phyloP scores from a whole-genome alignment of 305 asterid species.

The Solanum hybrid region DNA sequence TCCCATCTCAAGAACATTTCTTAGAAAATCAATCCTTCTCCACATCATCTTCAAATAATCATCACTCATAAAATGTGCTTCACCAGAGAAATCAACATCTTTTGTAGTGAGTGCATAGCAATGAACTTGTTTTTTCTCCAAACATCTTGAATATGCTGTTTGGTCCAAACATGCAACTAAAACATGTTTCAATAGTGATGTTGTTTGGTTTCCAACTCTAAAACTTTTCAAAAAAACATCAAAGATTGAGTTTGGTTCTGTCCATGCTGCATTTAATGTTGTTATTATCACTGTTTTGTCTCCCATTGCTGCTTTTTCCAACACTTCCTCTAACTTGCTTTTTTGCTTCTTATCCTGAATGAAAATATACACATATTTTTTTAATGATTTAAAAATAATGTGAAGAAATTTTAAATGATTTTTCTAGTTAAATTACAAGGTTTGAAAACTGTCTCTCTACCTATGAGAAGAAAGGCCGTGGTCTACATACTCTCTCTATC shows the following conservation, averaged over 20 bases:
- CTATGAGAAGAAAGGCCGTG: neutral
- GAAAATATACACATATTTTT: neutral
- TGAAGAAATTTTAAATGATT: neutral
- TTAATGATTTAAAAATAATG: neutral
- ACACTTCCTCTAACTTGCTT: constrained; percentile 11
- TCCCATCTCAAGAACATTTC: constrained; percentile 33
- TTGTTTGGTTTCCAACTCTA: constrained; percentile 38
- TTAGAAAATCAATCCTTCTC: constrained; percentile 41
- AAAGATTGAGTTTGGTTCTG: constrained; percentile 31
- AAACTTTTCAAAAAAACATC: constrained; percentile 53
- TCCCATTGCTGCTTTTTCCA: constrained; percentile 36
- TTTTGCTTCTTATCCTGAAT: constrained; percentile 22
- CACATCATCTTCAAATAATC: constrained; percentile 51
- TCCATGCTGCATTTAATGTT: constrained; percentile 54
- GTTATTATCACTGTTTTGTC: constrained; percentile 52
- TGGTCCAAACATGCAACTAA: constrained; percentile 46
- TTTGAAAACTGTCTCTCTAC: neutral
- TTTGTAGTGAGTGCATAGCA: constrained; percentile 33
- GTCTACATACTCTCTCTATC: neutral
- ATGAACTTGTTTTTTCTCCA: constrained; percentile 14
- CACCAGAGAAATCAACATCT: constrained; percentile 32
- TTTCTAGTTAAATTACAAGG: neutral
- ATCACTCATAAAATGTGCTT: constrained; percentile 35
- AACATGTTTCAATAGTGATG: constrained; percentile 34
- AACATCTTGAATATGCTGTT: constrained; percentile 38